Evolutionary conservation across 148 eudicot species (phyloP), one percentile per base, ranked within the genome.

Genomic region (Amaranthus palmeri): DNA sequence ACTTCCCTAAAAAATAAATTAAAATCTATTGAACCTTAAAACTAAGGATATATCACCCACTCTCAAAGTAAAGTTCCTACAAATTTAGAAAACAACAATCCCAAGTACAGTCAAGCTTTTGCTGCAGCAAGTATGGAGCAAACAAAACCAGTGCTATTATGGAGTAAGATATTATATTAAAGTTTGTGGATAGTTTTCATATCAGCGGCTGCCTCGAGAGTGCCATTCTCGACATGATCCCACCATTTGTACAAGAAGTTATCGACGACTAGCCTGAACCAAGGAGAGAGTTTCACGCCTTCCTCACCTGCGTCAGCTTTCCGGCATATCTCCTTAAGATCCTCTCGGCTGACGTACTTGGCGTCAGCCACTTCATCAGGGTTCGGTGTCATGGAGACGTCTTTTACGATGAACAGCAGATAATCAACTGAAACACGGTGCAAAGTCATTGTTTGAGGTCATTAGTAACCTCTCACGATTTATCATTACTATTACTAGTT

Each of bases 181-280:
- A 93, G 79, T 79, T 83, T 93, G 83, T 93, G 96, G 67, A 90
- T 93, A 53, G 95, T 87, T 68, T 87, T 78, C 98, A 93, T 93
- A 76, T 93, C 96, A 68, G 74, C 81, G 8, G 79, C 96, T 49
- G 87, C 90, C 6, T 73, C 62, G 9, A 90, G 79, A 50, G 92
- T 87, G 70, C 92, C 95, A 2, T 87, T 86, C 84, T 88, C 86
- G 3, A 88, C 96, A 74, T 93, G 90, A 36, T 93, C 96, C 98
- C 98, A 93, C 96, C 96, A 93, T 72, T 93, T 87, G 84, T 81
- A 87, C 84, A 93, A 80, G 88, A 93, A 93, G 81, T 90, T 93
- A 79, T 93, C 98, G 2, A 93, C 96, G 0, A 90, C 89, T 5
- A 93, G 81, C 65, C 96, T 78, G 88, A 93, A 93, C 98, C 98